These are phyloP conservation scores for Lodderomyces margitis DNA, from an alignment of 1,139 yeast species.

Conservation along the genomic window DNA sequence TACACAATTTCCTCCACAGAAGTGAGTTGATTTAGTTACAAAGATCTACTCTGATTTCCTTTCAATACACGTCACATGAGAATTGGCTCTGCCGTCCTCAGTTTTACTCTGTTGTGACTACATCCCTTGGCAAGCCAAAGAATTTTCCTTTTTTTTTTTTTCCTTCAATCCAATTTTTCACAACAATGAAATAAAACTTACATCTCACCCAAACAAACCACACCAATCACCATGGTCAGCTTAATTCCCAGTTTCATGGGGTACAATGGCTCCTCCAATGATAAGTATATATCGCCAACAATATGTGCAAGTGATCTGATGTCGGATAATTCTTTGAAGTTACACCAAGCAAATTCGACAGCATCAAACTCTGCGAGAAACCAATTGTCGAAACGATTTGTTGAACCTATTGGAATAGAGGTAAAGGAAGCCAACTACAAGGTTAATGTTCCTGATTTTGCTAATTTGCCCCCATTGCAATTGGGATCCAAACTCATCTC, in stretches of 20 bases:
- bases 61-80: too few species aligned
- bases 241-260: slow-evolving; percentile 10
- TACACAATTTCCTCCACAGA: too few species aligned
- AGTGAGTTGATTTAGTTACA: too few species aligned
- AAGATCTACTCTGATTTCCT: too few species aligned
- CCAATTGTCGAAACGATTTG: slow-evolving; percentile 31
- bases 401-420: slow-evolving; percentile 38
- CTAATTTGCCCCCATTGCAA: slow-evolving; percentile 42
- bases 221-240: slow-evolving; percentile 10
- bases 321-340: slow-evolving; percentile 31
- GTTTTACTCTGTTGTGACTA: background rate
- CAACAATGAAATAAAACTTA: background rate
- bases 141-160: background rate
- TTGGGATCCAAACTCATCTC: slow-evolving; percentile 45
- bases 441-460: slow-evolving; percentile 44
- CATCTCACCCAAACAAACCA: background rate
- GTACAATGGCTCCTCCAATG: slow-evolving; percentile 14
- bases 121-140: background rate
- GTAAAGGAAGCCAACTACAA: slow-evolving; percentile 43
- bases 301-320: slow-evolving; percentile 30
- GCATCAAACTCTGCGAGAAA: slow-evolving; percentile 24
- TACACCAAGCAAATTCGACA: slow-evolving; percentile 33
- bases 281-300: slow-evolving; percentile 34
- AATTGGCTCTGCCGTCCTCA: too few species aligned
- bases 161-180: background rate